phyloP scores from a whole-genome alignment of 31 red algal species.

The Porphyra umbilicalis region DNA sequence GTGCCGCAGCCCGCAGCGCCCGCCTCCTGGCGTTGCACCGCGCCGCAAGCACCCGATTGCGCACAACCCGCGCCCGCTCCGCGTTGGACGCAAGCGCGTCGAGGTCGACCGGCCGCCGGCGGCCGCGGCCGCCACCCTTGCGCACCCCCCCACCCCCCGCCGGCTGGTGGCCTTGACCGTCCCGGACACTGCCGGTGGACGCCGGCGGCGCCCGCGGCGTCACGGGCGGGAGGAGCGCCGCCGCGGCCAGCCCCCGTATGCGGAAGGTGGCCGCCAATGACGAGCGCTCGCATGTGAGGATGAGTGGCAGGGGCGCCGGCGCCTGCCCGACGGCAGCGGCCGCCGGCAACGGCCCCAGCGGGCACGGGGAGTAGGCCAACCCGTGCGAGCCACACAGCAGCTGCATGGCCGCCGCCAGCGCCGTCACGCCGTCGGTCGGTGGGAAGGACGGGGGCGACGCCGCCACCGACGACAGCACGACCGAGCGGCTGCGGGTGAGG shows the following conservation, averaged over 20 bases:
- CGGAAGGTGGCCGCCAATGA: neutral
- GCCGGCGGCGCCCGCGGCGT: no score
- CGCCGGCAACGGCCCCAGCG: neutral
- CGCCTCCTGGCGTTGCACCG: no score
- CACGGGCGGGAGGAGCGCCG: neutral
- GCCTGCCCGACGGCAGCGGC: neutral
- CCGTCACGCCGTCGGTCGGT: neutral
- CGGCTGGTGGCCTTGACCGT: no score
- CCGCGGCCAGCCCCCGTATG: neutral
- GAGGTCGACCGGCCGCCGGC: no score
- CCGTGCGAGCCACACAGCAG: neutral
- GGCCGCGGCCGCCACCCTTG: no score
- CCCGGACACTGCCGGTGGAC: no score
- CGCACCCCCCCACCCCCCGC: no score
- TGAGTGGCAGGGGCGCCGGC: neutral
- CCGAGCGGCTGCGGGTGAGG: neutral
- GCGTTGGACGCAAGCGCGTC: no score
- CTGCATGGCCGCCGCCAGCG: neutral
- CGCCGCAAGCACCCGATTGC: no score
- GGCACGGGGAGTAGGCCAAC: neutral
- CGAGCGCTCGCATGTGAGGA: neutral
- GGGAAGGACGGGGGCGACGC: neutral
- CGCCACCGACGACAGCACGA: neutral
- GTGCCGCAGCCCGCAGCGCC: neutral
- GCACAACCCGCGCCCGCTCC: no score